phyloP scores from a whole-genome alignment of 495 filamentous ascomycete genomes.

The Penicillium mononematosum region DNA sequence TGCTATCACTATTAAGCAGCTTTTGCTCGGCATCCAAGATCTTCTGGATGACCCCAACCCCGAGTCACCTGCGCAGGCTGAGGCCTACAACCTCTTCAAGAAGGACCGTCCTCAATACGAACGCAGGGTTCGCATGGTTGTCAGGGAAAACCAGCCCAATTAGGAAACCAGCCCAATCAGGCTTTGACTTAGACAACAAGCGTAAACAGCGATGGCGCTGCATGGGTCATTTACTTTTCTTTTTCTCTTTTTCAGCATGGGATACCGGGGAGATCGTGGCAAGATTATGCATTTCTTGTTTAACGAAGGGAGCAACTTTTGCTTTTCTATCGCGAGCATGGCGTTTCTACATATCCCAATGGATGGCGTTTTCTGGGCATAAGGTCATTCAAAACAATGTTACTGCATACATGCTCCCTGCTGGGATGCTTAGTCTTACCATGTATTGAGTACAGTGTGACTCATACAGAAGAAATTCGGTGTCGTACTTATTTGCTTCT shows the following conservation, averaged over 20 bases:
- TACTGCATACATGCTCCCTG: slow-evolving; percentile 8
- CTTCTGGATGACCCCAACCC: slow-evolving; percentile 96
- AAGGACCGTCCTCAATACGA: slow-evolving; percentile 87
- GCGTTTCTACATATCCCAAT: slow-evolving; percentile 22
- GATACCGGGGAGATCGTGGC: neutral
- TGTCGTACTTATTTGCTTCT: neutral
- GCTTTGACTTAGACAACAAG: neutral
- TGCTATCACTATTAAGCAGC: slow-evolving; percentile 96
- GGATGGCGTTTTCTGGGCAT: slow-evolving; percentile 20
- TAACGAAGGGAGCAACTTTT: slow-evolving; percentile 19
- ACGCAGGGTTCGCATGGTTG: slow-evolving; percentile 77
- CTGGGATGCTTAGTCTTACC: slow-evolving; percentile 2
- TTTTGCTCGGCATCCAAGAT: slow-evolving; percentile 93
- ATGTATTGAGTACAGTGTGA: slow-evolving; percentile 1
- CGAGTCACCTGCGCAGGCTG: slow-evolving; percentile 93
- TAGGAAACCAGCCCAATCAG: slow-evolving; percentile 28
- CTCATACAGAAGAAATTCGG: neutral
- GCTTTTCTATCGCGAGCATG: slow-evolving; percentile 27
- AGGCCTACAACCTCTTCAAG: slow-evolving; percentile 96
- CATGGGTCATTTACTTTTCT: slow-evolving; percentile 14
- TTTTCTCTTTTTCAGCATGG: slow-evolving; percentile 19
- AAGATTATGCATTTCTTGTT: slow-evolving; percentile 17
- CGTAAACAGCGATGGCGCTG: slow-evolving; percentile 6
- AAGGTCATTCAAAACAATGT: slow-evolving; percentile 4
- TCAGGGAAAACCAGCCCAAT: slow-evolving; percentile 78